Percentiles rank a stretch among this genome's conserved stretches.
These are phyloP conservation scores for Cladophialophora chaetospira DNA, from an alignment of 2,329 filamentous ascomycete genomes.

Conservation along the genomic window DNA sequence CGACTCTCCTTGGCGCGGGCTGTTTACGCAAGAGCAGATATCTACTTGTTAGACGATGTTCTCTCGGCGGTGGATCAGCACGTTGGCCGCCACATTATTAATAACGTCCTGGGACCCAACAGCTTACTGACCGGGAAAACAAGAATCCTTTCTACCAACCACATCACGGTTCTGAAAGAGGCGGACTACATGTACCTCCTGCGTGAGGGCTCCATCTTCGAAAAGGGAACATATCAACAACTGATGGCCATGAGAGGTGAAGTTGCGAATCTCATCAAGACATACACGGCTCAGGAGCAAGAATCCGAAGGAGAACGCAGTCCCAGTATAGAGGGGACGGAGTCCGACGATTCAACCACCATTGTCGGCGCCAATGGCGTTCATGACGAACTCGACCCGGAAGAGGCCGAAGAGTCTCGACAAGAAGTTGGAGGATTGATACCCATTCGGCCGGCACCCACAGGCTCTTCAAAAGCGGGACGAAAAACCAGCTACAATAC, in stretches of 20 bases:
- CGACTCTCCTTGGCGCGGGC: slow-evolving; percentile 88
- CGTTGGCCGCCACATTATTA: slow-evolving; percentile 90
- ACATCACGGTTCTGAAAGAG: slow-evolving; percentile 85
- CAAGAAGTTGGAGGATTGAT: slow-evolving; percentile 75
- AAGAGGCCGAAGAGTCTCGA: slow-evolving; percentile 62
- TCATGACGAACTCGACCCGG: slow-evolving; percentile 53
- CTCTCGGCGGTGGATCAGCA: slow-evolving; percentile 98
- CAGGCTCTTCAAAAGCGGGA: slow-evolving; percentile 48
- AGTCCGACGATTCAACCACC: slow-evolving; percentile 64
- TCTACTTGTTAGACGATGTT: slow-evolving; percentile 92
- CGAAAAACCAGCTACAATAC: slow-evolving; percentile 72
- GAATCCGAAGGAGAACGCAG: slow-evolving; percentile 37
- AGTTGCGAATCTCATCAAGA: slow-evolving; percentile 77
- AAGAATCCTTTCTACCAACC: slow-evolving; percentile 89
- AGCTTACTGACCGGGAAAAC: slow-evolving; percentile 85
- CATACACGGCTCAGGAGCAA: slow-evolving; percentile 65
- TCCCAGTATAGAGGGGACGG: slow-evolving; percentile 45
- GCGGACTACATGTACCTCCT: slow-evolving; percentile 87
- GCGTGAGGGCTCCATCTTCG: slow-evolving; percentile 77
- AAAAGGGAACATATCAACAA: slow-evolving; percentile 87
- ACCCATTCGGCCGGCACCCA: slow-evolving; percentile 64
- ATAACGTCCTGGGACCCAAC: slow-evolving; percentile 84
- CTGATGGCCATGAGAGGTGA: slow-evolving; percentile 92
- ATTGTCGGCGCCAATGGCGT: slow-evolving; percentile 54
- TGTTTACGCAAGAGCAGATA: slow-evolving; percentile 94